phyloP scores from a whole-genome alignment of 495 filamentous ascomycete genomes.

The Evernia prunastri region DNA sequence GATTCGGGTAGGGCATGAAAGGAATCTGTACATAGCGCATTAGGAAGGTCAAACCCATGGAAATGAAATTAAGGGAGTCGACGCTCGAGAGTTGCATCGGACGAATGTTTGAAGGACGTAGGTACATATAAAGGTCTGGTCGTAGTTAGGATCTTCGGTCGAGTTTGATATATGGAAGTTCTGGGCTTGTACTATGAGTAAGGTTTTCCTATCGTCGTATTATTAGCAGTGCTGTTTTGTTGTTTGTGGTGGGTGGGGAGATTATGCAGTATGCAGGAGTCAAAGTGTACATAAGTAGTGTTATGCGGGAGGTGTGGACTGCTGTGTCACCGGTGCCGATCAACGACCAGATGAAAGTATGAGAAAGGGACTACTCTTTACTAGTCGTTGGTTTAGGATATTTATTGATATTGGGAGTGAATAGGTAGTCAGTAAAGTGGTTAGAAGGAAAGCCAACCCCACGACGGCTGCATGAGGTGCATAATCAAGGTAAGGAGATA shows the following conservation, averaged over 20 bases:
- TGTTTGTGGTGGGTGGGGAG: background rate
- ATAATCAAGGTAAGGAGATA: background rate
- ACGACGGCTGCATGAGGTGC: background rate
- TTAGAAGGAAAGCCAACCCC: background rate
- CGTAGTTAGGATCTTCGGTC: too few relatives aligned
- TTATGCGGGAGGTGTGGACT: background rate
- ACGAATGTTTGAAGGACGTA: background rate
- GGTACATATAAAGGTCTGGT: background rate
- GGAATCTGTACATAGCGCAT: background rate
- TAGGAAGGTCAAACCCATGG: too few relatives aligned
- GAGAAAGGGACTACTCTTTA: background rate
- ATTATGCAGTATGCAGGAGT: background rate
- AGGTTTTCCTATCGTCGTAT: too few relatives aligned
- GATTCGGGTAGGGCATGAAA: background rate
- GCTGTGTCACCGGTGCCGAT: too few relatives aligned
- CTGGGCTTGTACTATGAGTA: too few relatives aligned
- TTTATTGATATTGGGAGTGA: background rate
- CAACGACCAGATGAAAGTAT: too few relatives aligned
- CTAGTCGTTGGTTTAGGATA: too few relatives aligned
- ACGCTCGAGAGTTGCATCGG: background rate
- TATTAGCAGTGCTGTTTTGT: too few relatives aligned
- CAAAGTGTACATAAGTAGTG: background rate
- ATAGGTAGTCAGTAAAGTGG: background rate
- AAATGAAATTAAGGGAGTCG: background rate
- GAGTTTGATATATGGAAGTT: background rate